Conservation (phyloP, 2,329 filamentous ascomycete species). For the Sporothrix brasiliensis region DNA sequence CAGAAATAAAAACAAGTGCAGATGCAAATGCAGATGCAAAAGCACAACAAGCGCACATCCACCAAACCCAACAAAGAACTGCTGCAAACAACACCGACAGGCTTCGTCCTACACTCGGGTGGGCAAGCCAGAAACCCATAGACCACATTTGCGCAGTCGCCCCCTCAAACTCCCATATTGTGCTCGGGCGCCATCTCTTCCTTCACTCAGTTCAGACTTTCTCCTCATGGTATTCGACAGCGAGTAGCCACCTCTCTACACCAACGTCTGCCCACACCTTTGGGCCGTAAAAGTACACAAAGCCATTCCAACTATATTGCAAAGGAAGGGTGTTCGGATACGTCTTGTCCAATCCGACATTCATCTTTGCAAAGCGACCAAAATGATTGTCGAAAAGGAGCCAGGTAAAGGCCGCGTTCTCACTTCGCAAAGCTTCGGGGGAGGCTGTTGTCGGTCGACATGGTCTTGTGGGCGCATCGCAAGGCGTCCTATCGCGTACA, state of each 20-base stretch:
- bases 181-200: neutral
- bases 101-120: slow-evolving; percentile 5
- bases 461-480: neutral
- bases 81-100: neutral
- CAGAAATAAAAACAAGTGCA: neutral
- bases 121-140: neutral
- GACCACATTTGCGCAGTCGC: neutral
- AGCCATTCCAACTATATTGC: neutral
- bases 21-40: neutral
- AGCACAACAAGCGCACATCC: neutral
- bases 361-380: neutral
- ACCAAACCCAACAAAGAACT: slow-evolving; percentile 2
- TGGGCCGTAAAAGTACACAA: slow-evolving; percentile 17
- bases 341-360: no score
- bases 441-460: neutral
- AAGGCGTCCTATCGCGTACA: no score
- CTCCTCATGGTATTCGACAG: neutral
- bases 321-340: neutral
- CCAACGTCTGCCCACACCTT: neutral
- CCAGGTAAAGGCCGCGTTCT: neutral
- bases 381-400: neutral
- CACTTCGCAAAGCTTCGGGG: neutral
- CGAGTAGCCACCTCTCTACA: neutral
- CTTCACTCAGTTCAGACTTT: neutral
- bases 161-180: neutral